Percentiles rank a stretch among this genome's conserved stretches.
Evolutionary conservation across 345 rosid species (phyloP).

Genomic region (Salix suchowensis): DNA sequence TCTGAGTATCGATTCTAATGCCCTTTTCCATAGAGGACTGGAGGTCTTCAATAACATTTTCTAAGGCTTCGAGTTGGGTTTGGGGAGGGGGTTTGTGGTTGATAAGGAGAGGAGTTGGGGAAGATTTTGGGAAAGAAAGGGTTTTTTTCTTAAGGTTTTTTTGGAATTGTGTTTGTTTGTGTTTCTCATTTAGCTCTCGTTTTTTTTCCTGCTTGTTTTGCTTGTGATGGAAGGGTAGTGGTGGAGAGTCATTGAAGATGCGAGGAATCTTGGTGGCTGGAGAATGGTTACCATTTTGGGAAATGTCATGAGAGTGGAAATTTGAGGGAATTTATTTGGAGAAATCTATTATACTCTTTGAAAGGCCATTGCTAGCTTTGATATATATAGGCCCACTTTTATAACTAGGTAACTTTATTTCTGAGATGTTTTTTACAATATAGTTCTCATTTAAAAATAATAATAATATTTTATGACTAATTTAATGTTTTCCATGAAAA

Average conservation of each 20-base stretch:
- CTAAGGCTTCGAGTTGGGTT: slow-evolving; percentile 58
- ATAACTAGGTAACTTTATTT: too few species aligned
- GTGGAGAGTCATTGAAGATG: slow-evolving; percentile 1
- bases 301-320: not conserved
- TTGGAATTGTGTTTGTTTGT: slow-evolving; percentile 17
- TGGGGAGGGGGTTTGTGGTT: slow-evolving; percentile 24
- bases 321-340: slow-evolving; percentile 7
- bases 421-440: too few species aligned
- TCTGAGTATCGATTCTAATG: slow-evolving; percentile 48
- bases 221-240: slow-evolving; percentile 26
- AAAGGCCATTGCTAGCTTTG: too few species aligned
- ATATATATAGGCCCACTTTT: too few species aligned
- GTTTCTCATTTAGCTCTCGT: slow-evolving; percentile 8
- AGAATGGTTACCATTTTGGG: slow-evolving; percentile 30
- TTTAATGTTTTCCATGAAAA: too few species aligned
- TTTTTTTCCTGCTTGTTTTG: slow-evolving; percentile 35
- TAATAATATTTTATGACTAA: too few species aligned
- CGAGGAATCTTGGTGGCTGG: slow-evolving; percentile 17
- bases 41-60: slow-evolving; percentile 49
- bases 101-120: slow-evolving; percentile 54
- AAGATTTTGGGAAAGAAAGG: slow-evolving; percentile 38
- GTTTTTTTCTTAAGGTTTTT: slow-evolving; percentile 11
- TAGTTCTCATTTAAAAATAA: too few species aligned
- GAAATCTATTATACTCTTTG: too few species aligned
- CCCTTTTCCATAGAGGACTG: slow-evolving; percentile 50